phyloP scores from a whole-genome alignment of 129 eudicot species.

The Daucus carota region DH1_v3.0 NC_030387.2:7090001-7090500 shows the following conservation, averaged over 20 bases:
- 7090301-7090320: slow-evolving; percentile 94
- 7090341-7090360: slow-evolving; percentile 96
- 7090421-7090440: slow-evolving; percentile 86
- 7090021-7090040: slow-evolving; percentile 92
- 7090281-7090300: slow-evolving; percentile 85
- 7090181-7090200: too few relatives aligned
- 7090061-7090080: too few relatives aligned
- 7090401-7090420: slow-evolving; percentile 73
- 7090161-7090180: too few relatives aligned
- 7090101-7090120: too few relatives aligned
- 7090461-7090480: slow-evolving; percentile 72
- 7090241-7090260: too few relatives aligned
- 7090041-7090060: too few relatives aligned
- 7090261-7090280: too few relatives aligned
- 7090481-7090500: slow-evolving; percentile 91
- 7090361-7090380: slow-evolving; percentile 75
- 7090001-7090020: slow-evolving; percentile 86
- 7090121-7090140: too few relatives aligned
- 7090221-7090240: too few relatives aligned
- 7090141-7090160: too few relatives aligned
- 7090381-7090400: slow-evolving; percentile 85
- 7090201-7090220: too few relatives aligned
- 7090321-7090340: slow-evolving; percentile 99
- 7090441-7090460: slow-evolving; percentile 98
- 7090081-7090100: too few relatives aligned